phyloP scores from a whole-genome alignment of 208 protist species.

The Crithidia bombi region DNA sequence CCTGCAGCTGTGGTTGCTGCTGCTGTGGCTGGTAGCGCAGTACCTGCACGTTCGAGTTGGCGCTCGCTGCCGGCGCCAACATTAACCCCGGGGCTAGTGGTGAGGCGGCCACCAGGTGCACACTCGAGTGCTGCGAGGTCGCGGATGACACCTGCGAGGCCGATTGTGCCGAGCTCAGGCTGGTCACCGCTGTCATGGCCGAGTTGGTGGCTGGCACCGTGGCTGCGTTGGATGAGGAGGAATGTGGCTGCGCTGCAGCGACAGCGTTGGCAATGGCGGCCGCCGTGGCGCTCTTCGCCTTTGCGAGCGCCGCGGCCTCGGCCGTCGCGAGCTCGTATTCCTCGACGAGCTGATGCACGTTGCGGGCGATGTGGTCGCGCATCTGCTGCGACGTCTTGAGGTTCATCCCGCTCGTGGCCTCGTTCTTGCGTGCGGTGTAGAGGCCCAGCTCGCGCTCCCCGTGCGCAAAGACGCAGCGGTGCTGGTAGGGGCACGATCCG shows the following conservation, averaged over 20 bases:
- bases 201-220: neutral
- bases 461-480: slow-evolving; percentile 40
- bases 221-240: neutral
- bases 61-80: neutral
- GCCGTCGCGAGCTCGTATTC: slow-evolving; percentile 34
- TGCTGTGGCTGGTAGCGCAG: slow-evolving; percentile 11
- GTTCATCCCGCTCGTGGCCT: slow-evolving; percentile 3
- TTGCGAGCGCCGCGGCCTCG: slow-evolving; percentile 18
- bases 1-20: slow-evolving; percentile 13
- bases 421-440: slow-evolving; percentile 28
- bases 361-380: slow-evolving; percentile 29
- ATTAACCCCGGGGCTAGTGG: neutral
- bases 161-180: neutral
- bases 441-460: slow-evolving; percentile 35
- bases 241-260: neutral
- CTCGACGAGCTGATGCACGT: slow-evolving; percentile 30
- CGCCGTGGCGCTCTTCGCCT: slow-evolving; percentile 13
- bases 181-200: slow-evolving; percentile 10
- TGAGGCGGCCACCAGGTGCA: slow-evolving; percentile 9
- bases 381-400: slow-evolving; percentile 27
- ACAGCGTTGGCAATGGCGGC: neutral
- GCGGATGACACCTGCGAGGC: slow-evolving; percentile 14
- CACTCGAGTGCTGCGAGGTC: slow-evolving; percentile 15
- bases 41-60: neutral
- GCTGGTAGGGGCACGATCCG: slow-evolving; percentile 37